These are phyloP conservation scores for Coniferiporia weirii DNA, from an alignment of 1,284 basidiomycete species.

Conservation along the genomic window DNA sequence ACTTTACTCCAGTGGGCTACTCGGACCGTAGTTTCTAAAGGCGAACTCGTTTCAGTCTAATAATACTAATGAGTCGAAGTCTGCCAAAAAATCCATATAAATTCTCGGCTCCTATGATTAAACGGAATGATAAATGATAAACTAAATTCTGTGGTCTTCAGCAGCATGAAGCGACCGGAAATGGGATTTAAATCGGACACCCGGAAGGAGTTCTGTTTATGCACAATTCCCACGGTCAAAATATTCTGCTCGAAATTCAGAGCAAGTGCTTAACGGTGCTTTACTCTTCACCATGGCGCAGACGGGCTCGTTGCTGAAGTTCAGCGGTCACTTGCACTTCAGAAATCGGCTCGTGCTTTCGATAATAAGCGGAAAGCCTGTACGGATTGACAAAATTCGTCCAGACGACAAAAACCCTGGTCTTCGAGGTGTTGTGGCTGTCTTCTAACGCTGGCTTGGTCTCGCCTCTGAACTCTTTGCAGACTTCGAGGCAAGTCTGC, in stretches of 20 bases:
- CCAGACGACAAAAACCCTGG: slow-evolving; percentile 93
- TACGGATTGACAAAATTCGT: slow-evolving; percentile 87
- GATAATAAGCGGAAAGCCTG: slow-evolving; percentile 81
- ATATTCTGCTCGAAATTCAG: neutral
- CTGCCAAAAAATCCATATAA: no score
- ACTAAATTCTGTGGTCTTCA: no score
- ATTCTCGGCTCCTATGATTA: no score
- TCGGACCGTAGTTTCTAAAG: no score
- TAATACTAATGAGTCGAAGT: no score
- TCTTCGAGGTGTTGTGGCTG: slow-evolving; percentile 58
- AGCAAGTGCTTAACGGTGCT: neutral
- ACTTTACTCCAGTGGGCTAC: no score
- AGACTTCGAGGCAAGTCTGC: slow-evolving; percentile 93
- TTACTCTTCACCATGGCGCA: neutral
- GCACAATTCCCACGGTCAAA: neutral
- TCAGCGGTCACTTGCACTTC: slow-evolving; percentile 80
- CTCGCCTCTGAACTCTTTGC: slow-evolving; percentile 4
- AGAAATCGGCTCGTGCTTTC: slow-evolving; percentile 85
- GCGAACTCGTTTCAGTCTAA: no score
- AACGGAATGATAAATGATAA: no score
- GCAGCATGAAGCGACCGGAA: no score
- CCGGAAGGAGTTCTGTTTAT: no score
- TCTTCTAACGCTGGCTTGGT: slow-evolving; percentile 3
- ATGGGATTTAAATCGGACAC: no score
- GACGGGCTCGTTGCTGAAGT: slow-evolving; percentile 25